A percentile compares a stretch with the other conserved stretches of the same genome.
Evolutionary conservation across 2,329 filamentous ascomycete genomes (phyloP).

Genomic region (Fusarium sp.): DNA sequence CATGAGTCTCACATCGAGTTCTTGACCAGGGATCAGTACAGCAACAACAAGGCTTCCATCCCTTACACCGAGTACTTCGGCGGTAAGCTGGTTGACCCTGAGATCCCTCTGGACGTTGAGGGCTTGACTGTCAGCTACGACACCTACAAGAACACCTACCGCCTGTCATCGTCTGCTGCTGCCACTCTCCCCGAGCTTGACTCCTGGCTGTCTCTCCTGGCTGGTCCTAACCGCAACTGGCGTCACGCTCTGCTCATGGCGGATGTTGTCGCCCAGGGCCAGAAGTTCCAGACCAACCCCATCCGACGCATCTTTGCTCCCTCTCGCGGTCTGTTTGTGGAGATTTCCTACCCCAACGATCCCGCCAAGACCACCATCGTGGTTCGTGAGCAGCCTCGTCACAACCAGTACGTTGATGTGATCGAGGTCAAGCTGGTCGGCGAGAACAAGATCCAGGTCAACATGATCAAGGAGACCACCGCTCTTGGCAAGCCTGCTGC

Average conservation of each 20-base stretch:
- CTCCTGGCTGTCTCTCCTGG: conserved; percentile 88
- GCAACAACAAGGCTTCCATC: conserved; percentile 76
- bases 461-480: conserved; percentile 92
- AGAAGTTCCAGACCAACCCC: conserved; percentile 97
- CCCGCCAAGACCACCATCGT: conserved; percentile 85
- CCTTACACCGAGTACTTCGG: conserved; percentile 96
- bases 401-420: conserved; percentile 88
- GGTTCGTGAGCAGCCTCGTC: conserved; percentile 87
- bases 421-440: conserved; percentile 83
- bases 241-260: conserved; percentile 93
- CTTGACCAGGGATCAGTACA: conserved; percentile 84
- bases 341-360: conserved; percentile 85
- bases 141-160: conserved; percentile 81
- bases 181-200: conserved; percentile 81
- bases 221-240: conserved; percentile 89
- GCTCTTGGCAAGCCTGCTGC: conserved; percentile 85
- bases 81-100: conserved; percentile 80
- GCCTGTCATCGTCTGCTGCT: conserved; percentile 79
- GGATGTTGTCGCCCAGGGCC: conserved; percentile 93
- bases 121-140: conserved; percentile 87
- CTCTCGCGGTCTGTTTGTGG: conserved; percentile 85
- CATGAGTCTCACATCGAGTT: conserved; percentile 87
- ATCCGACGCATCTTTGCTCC: conserved; percentile 92
- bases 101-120: conserved; percentile 81
- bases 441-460: conserved; percentile 84